phyloP scores from a whole-genome alignment of 208 protist species.

The Wallacemonas rigidus region DNA sequence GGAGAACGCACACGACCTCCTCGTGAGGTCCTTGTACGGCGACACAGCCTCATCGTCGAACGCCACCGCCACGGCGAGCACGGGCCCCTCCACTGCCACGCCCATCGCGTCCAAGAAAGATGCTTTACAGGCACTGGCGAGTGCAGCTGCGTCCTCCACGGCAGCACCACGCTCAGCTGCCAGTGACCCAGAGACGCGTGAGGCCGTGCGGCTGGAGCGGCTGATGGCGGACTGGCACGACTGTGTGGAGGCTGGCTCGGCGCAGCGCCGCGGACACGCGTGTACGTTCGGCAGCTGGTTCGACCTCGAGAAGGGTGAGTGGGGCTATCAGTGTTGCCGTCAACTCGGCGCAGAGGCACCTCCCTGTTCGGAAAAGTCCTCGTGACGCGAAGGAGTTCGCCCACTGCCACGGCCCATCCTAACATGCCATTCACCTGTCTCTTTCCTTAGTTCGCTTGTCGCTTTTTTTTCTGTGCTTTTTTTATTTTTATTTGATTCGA shows the following conservation, averaged over 20 bases:
- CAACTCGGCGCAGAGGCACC: slow-evolving; percentile 47
- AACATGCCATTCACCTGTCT: too few species aligned
- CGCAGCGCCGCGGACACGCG: slow-evolving; percentile 52
- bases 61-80: slow-evolving; percentile 17
- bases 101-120: slow-evolving; percentile 3
- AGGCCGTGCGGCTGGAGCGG: slow-evolving; percentile 15
- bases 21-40: slow-evolving; percentile 65
- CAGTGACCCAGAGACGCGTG: background rate
- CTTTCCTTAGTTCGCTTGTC: too few species aligned
- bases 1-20: slow-evolving; percentile 42
- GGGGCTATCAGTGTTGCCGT: slow-evolving; percentile 85
- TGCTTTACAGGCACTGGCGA: background rate
- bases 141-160: background rate
- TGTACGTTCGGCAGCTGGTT: slow-evolving; percentile 79
- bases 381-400: background rate
- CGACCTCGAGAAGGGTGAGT: slow-evolving; percentile 47
- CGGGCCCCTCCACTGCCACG: background rate
- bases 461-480: too few species aligned
- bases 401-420: too few species aligned
- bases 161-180: too few species aligned
- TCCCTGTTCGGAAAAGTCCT: slow-evolving; percentile 23
- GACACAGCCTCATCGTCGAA: slow-evolving; percentile 18
- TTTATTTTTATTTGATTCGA: too few species aligned
- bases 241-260: slow-evolving; percentile 19
- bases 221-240: background rate